Conservation (phyloP, 148 eudicot genomes). For the Vaccinium vitisidaea region DNA sequence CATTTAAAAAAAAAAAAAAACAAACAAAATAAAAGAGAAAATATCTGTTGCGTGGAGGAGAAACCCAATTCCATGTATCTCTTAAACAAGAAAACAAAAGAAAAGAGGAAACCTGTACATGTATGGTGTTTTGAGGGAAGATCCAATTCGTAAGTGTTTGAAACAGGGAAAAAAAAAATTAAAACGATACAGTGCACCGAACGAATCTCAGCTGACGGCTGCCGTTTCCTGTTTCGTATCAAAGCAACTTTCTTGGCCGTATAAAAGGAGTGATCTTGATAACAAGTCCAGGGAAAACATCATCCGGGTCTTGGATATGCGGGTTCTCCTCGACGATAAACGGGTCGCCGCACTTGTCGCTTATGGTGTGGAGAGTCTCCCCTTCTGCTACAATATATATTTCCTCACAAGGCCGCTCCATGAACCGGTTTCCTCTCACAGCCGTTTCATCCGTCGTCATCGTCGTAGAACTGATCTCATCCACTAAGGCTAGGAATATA, state of each 20-base stretch:
- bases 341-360: slow-evolving; percentile 61
- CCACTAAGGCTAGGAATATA: not conserved
- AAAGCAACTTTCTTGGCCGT: not conserved
- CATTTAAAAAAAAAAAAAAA: no score
- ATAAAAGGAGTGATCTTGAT: slow-evolving; percentile 37
- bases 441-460: not conserved
- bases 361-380: slow-evolving; percentile 52
- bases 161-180: no score
- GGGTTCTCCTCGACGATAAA: slow-evolving; percentile 51
- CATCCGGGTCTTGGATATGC: slow-evolving; percentile 49
- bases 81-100: not conserved
- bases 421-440: not conserved
- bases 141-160: not conserved
- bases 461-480: not conserved
- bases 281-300: slow-evolving; percentile 51
- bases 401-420: slow-evolving; percentile 42
- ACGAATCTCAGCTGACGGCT: no score
- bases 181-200: no score
- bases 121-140: not conserved
- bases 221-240: not conserved
- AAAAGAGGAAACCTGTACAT: not conserved
- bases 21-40: no score
- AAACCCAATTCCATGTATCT: not conserved
- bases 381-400: slow-evolving; percentile 61
- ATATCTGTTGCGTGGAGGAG: no score